These are phyloP conservation scores for Eucalyptus rudis DNA, from an alignment of 345 rosid genomes.

Conservation along the genomic window DNA sequence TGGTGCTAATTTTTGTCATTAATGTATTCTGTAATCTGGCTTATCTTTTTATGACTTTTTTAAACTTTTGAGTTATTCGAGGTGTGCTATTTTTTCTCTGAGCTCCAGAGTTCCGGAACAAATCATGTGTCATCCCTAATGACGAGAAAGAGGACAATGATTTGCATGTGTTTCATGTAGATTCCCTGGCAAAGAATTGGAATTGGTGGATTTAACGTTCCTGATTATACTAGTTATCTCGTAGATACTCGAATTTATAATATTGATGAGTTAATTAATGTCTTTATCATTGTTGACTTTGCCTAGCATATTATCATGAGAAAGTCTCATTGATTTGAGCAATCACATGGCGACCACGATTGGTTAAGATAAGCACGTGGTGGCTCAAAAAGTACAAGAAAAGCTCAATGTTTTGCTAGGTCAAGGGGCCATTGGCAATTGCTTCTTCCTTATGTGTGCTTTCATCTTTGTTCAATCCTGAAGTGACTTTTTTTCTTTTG, in stretches of 20 bases:
- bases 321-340: background rate
- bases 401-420: background rate
- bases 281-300: background rate
- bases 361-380: background rate
- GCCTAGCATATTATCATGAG: background rate
- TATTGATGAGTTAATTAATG: background rate
- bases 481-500: background rate
- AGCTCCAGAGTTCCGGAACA: no score
- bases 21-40: no score
- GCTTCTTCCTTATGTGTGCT: background rate
- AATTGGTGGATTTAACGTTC: background rate
- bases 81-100: no score
- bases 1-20: no score
- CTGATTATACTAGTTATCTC: accelerated
- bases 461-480: background rate
- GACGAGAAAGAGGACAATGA: background rate
- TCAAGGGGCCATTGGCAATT: background rate
- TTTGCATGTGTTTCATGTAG: background rate
- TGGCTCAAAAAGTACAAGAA: background rate
- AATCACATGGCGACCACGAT: background rate
- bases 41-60: no score
- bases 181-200: background rate
- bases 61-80: no score
- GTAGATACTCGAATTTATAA: background rate
- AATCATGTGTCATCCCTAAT: no score